Conservation (phyloP, 1,284 basidiomycete species). For the Termitomyces sp. region DNA sequence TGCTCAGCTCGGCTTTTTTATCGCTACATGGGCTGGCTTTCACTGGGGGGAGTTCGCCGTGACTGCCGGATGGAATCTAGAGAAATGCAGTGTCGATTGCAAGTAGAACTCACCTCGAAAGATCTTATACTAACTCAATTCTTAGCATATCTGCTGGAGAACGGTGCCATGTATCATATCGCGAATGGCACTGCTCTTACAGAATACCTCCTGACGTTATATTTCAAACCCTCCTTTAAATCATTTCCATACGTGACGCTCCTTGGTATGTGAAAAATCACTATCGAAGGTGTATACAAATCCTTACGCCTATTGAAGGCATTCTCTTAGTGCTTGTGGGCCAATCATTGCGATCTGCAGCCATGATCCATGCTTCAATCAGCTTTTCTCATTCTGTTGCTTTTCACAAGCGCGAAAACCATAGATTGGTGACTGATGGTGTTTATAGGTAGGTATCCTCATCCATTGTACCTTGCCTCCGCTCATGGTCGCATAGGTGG, state of each 20-base stretch:
- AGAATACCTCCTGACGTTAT: slow-evolving; percentile 77
- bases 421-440: slow-evolving; percentile 81
- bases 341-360: slow-evolving; percentile 77
- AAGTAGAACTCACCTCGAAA: slow-evolving; percentile 28
- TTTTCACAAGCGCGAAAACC: slow-evolving; percentile 64
- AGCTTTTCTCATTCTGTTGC: slow-evolving; percentile 93
- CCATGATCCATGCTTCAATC: slow-evolving; percentile 93
- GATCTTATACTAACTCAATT: neutral
- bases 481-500: slow-evolving; percentile 48
- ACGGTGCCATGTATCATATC: slow-evolving; percentile 80
- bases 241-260: slow-evolving; percentile 46
- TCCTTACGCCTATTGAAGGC: slow-evolving; percentile 9
- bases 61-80: slow-evolving; percentile 92
- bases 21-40: slow-evolving; percentile 78
- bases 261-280: slow-evolving; percentile 43
- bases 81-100: slow-evolving; percentile 93
- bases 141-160: slow-evolving; percentile 92
- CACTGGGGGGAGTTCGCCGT: slow-evolving; percentile 95
- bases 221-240: slow-evolving; percentile 62
- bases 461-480: neutral
- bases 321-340: slow-evolving; percentile 55
- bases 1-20: slow-evolving; percentile 77
- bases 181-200: slow-evolving; percentile 77
- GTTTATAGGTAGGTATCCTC: slow-evolving; percentile 69
- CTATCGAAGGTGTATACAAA: neutral